These are phyloP conservation scores for Paralagenidium karlingii DNA, from an alignment of 352 stramenopile species.

Conservation along the genomic window DNA sequence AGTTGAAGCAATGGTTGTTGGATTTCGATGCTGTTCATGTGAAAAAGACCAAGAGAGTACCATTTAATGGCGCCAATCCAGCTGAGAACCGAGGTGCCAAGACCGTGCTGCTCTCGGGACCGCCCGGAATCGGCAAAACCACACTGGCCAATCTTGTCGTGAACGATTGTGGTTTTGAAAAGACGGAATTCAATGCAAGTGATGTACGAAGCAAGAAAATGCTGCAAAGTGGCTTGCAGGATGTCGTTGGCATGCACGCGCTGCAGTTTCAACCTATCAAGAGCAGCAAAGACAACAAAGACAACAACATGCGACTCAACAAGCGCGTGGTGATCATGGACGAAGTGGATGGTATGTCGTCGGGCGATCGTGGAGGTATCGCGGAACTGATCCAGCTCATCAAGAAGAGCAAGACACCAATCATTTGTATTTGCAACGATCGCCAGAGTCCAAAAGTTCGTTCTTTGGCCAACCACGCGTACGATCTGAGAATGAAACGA, in stretches of 20 bases:
- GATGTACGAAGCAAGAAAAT: conserved; percentile 97
- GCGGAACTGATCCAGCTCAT: conserved; percentile 98
- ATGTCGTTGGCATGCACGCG: conserved; percentile 88
- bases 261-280: conserved; percentile 59
- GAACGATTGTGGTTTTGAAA: conserved; percentile 85
- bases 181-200: conserved; percentile 95
- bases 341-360: conserved; percentile 98
- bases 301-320: conserved; percentile 28
- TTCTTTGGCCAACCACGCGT: conserved; percentile 95
- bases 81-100: conserved; percentile 86
- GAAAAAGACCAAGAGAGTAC: conserved; percentile 70
- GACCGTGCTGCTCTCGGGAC: conserved; percentile 92
- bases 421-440: conserved; percentile 99
- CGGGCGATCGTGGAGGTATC: conserved; percentile 93
- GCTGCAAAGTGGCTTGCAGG: conserved; percentile 82
- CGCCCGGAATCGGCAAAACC: conserved; percentile 94
- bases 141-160: conserved; percentile 92
- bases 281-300: conserved; percentile 17
- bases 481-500: conserved; percentile 91
- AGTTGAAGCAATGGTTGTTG: conserved; percentile 75
- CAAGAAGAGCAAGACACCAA: conserved; percentile 96
- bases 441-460: conserved; percentile 91
- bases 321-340: conserved; percentile 98
- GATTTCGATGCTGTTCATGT: conserved; percentile 78
- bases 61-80: conserved; percentile 45